phyloP scores from a whole-genome alignment of 768 basidiomycete genomes.

The Serpula lacrymans region DNA sequence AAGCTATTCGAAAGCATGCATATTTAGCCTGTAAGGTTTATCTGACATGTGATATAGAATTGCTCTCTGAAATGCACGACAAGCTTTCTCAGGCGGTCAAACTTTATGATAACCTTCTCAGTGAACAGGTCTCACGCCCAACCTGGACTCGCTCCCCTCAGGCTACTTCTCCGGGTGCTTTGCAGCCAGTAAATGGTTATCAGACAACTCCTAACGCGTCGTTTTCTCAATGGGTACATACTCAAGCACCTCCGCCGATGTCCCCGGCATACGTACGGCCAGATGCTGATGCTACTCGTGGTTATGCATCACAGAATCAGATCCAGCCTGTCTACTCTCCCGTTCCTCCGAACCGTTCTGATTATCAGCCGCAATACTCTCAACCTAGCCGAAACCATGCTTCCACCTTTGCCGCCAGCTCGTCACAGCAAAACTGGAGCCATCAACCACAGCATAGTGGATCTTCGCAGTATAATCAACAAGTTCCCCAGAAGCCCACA shows the following conservation, averaged over 20 bases:
- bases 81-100: constrained; percentile 91
- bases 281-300: constrained; percentile 10
- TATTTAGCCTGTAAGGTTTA: not conserved
- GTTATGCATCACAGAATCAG: constrained; percentile 15
- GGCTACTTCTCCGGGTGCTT: constrained; percentile 23
- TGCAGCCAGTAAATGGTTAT: constrained; percentile 30
- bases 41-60: constrained; percentile 44
- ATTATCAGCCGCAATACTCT: constrained; percentile 25
- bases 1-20: constrained; percentile 28
- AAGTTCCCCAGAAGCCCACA: constrained; percentile 8
- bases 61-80: constrained; percentile 91
- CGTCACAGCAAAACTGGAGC: constrained; percentile 6
- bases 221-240: constrained; percentile 34
- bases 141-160: constrained; percentile 47
- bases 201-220: constrained; percentile 26
- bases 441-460: constrained; percentile 1
- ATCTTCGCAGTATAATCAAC: constrained; percentile 10
- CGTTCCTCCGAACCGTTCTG: constrained; percentile 22
- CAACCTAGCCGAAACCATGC: constrained; percentile 13
- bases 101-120: constrained; percentile 85
- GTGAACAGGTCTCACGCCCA: constrained; percentile 75
- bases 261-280: constrained; percentile 16
- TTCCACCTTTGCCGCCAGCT: constrained; percentile 13
- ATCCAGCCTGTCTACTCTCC: constrained; percentile 26
- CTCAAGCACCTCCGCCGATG: constrained; percentile 15